Evolutionary conservation across 441 rosid genomes (phyloP).

Genomic region (Adansonia grandidieri): DNA sequence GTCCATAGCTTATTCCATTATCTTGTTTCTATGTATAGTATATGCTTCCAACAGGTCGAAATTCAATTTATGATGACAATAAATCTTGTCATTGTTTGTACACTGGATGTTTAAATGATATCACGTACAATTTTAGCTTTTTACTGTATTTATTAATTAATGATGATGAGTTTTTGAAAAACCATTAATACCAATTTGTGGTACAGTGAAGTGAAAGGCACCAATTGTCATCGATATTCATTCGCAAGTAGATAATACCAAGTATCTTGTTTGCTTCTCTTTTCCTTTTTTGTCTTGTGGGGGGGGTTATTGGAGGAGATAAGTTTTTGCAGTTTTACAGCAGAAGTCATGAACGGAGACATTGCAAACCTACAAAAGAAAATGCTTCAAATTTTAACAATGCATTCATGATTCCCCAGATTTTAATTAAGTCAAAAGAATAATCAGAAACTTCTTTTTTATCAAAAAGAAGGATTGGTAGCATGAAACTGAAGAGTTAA

Average conservation of each 20-base stretch:
- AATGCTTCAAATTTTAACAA: neutral
- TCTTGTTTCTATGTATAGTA: neutral
- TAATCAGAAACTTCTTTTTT: neutral
- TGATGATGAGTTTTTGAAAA: neutral
- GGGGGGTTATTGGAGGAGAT: no score
- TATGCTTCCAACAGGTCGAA: neutral
- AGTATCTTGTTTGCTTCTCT: no score
- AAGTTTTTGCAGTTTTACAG: no score
- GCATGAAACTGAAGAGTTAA: conserved; percentile 5
- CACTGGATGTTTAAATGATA: neutral
- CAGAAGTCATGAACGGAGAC: no score
- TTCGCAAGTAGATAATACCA: no score
- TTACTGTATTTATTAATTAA: neutral
- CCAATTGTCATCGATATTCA: neutral
- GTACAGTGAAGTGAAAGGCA: neutral
- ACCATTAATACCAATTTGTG: neutral
- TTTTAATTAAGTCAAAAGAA: neutral
- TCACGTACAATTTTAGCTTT: neutral
- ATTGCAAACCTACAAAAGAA: neutral
- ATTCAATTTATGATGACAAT: neutral
- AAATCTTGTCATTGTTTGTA: neutral
- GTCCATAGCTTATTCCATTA: neutral
- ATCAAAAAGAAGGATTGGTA: neutral
- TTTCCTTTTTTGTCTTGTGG: no score
- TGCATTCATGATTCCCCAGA: neutral